phyloP scores from a whole-genome alignment of 1,284 basidiomycete species.

The Apiotrichum gracile region DNA sequence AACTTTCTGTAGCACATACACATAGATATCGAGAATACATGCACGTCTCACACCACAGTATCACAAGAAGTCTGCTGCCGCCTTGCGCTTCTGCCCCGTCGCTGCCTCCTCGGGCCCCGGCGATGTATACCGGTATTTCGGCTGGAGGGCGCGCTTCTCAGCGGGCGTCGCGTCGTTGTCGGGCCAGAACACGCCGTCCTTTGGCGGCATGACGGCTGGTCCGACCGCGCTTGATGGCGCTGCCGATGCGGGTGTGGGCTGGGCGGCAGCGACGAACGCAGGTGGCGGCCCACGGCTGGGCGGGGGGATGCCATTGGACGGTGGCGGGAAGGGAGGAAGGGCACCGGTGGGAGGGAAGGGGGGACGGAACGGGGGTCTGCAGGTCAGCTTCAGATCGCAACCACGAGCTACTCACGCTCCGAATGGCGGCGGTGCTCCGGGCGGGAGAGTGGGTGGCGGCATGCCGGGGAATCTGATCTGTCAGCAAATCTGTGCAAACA shows the following conservation, averaged over 20 bases:
- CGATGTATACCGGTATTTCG: slow-evolving; percentile 62
- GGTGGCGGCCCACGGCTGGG: slow-evolving; percentile 28
- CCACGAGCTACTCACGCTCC: not conserved
- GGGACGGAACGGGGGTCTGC: slow-evolving; percentile 22
- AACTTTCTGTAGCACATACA: not conserved
- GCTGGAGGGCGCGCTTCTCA: slow-evolving; percentile 68
- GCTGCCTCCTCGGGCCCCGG: slow-evolving; percentile 28
- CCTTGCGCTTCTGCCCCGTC: slow-evolving; percentile 41
- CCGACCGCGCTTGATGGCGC: not conserved
- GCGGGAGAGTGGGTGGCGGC: slow-evolving; percentile 37
- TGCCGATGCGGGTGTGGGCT: not conserved
- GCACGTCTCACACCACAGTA: not conserved
- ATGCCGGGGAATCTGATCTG: slow-evolving; percentile 15
- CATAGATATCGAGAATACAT: slow-evolving; percentile 4
- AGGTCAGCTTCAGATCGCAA: not conserved
- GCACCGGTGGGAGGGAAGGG: slow-evolving; percentile 25
- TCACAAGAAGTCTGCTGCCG: slow-evolving; percentile 47
- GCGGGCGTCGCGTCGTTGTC: slow-evolving; percentile 40
- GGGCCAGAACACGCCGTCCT: slow-evolving; percentile 48
- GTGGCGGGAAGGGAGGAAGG: slow-evolving; percentile 31
- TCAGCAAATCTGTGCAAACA: not conserved
- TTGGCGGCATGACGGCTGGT: slow-evolving; percentile 31
- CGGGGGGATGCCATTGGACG: slow-evolving; percentile 16
- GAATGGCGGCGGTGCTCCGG: slow-evolving; percentile 28
- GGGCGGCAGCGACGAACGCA: slow-evolving; percentile 16